Evolutionary conservation across 106 monocot species (phyloP), one percentile per base, ranked within the genome.

Genomic region (Allium fistulosum): DNA sequence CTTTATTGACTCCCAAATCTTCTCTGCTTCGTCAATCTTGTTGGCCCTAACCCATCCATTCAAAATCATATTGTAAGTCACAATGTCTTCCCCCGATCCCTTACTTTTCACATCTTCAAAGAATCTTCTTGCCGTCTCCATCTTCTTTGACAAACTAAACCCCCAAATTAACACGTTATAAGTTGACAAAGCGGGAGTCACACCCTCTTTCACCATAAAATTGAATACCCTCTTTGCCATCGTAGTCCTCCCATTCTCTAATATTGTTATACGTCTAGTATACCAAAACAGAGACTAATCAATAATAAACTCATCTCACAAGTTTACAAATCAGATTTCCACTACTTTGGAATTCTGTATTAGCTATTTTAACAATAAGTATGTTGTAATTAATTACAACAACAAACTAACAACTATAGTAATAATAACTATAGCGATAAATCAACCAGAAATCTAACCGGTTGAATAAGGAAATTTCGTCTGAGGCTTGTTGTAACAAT

Each of bases 201-300:
- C 74, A 7, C 84, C 94, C 1, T 87, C 84, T 11, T 78, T 79
- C 66, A 87, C 48, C 94, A 94, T 91, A 48, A 77, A 51, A 49
- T 91, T 94, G 80, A 88, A 94, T 57, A 74, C 52, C 2, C 94
- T 70, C 77, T 83, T 94, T 11, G 94, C 87, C 94, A 94, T 94
- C 75, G 78, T 62, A 27, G 70, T 83, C 13, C 94, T 77, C 48
- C 94, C 94, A 46, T 76, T 63, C 18, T 78, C 78, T 18, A 94
- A 85, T 11, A 91, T 91, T 17, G 87, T 90, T n/a, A n/a, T n/a
- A n/a, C n/a, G n/a, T n/a, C n/a, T n/a, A n/a, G n/a, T n/a, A n/a
- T n/a, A n/a, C n/a, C n/a, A n/a, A n/a, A n/a, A n/a, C n/a, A n/a
- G n/a, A n/a, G n/a, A n/a, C n/a, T n/a, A n/a, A n/a, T n/a, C n/a